These are phyloP conservation scores for Vaccinium corymbosum DNA, from an alignment of 148 eudicot genomes.

Conservation along the genomic window DNA sequence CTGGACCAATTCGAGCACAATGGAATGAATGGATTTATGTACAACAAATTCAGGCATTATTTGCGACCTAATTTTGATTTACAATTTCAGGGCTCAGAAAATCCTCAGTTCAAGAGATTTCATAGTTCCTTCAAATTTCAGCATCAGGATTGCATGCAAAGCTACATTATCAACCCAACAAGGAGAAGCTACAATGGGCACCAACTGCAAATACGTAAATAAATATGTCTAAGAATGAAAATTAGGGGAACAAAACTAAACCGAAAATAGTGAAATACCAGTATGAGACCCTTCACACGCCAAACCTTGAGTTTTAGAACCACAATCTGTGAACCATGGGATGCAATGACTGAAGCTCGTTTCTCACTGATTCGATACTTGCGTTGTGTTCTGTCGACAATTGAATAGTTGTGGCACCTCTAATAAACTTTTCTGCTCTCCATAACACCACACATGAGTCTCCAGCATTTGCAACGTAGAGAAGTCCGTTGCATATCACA, in stretches of 20 bases:
- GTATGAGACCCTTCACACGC: conserved; percentile 90
- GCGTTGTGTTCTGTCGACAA: conserved; percentile 84
- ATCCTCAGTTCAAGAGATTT: neutral
- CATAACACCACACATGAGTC: conserved; percentile 86
- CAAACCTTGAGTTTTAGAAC: conserved; percentile 73
- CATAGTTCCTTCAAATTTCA: neutral
- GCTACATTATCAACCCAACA: neutral
- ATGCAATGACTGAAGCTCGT: conserved; percentile 55
- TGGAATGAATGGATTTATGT: neutral
- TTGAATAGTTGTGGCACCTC: conserved; percentile 49
- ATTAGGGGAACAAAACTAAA: neutral
- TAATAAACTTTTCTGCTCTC: conserved; percentile 36
- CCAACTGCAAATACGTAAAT: neutral
- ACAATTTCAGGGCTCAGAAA: neutral
- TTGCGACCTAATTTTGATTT: neutral
- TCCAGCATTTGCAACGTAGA: conserved; percentile 75
- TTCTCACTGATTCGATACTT: conserved; percentile 46
- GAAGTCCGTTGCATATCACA: conserved; percentile 48
- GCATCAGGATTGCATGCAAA: conserved; percentile 5
- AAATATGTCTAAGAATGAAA: neutral
- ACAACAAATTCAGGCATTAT: neutral
- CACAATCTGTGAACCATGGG: conserved; percentile 67
- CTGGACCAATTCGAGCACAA: neutral
- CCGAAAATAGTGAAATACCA: conserved; percentile 35
- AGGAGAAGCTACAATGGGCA: neutral